These are phyloP conservation scores for Starmerella sp. DNA, from an alignment of 805 yeast genomes.

Conservation along the genomic window DNA sequence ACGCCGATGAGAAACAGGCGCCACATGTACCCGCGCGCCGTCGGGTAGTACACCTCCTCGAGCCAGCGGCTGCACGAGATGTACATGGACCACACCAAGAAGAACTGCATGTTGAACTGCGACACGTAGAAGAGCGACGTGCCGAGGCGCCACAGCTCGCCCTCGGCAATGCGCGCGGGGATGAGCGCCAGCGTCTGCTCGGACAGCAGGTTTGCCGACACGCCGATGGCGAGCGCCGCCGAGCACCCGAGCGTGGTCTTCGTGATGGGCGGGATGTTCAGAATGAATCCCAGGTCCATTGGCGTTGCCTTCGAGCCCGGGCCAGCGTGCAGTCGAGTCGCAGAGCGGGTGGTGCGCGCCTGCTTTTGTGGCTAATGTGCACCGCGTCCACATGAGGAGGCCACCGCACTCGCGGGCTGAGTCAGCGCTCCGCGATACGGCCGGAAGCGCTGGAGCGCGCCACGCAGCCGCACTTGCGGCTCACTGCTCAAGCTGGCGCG, in stretches of 20 bases:
- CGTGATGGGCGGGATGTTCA: conserved; percentile 39
- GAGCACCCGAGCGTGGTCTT: conserved; percentile 31
- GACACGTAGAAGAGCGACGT: conserved; percentile 15
- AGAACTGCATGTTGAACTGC: conserved; percentile 4
- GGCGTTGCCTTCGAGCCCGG: background rate
- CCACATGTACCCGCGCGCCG: conserved; percentile 7
- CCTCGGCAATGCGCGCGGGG: conserved; percentile 13
- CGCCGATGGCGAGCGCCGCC: conserved; percentile 23
- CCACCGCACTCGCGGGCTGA: too few relatives aligned
- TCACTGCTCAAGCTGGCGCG: too few relatives aligned
- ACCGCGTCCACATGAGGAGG: too few relatives aligned
- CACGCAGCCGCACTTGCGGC: too few relatives aligned
- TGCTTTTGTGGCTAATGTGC: background rate
- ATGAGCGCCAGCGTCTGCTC: conserved; percentile 11
- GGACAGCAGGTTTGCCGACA: conserved; percentile 1
- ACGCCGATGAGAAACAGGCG: conserved; percentile 23
- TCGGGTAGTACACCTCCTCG: conserved; percentile 29
- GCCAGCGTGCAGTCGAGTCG: background rate
- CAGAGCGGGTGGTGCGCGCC: background rate
- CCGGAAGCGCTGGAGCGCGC: too few relatives aligned
- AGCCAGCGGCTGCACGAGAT: conserved; percentile 21
- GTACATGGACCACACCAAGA: background rate
- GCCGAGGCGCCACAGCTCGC: conserved; percentile 17
- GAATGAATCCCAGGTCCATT: conserved; percentile 15
- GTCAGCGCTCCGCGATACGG: too few relatives aligned